Evolutionary conservation across 345 rosid genomes (phyloP).

Genomic region (Raphanus sativus): DNA sequence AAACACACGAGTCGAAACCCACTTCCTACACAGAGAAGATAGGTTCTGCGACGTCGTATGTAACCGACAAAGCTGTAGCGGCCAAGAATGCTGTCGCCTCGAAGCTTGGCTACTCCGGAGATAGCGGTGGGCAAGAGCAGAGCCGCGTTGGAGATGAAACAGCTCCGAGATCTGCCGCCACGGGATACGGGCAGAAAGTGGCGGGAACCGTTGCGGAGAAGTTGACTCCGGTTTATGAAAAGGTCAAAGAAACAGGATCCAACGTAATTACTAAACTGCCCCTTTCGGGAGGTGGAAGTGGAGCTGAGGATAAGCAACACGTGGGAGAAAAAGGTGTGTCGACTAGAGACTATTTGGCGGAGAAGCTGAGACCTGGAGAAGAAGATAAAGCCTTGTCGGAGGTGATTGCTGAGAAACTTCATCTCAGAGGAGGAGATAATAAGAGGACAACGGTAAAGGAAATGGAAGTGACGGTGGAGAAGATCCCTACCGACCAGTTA

Average conservation of each 20-base stretch:
- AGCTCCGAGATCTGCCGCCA: conserved; percentile 14
- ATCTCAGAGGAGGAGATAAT: conserved; percentile 38
- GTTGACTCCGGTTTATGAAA: conserved; percentile 51
- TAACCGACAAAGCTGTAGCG: conserved; percentile 46
- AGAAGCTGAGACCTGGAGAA: conserved; percentile 75
- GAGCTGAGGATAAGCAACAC: conserved; percentile 4
- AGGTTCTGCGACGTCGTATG: conserved; percentile 47
- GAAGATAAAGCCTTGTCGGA: conserved; percentile 69
- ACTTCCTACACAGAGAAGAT: conserved; percentile 45
- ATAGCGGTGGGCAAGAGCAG: conserved; percentile 7
- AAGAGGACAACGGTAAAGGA: conserved; percentile 49
- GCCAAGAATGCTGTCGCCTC: conserved; percentile 57
- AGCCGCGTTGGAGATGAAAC: background rate
- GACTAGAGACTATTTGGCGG: conserved; percentile 49
- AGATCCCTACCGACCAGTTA: conserved; percentile 29
- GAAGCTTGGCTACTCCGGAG: conserved; percentile 52
- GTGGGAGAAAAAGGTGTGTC: conserved; percentile 50
- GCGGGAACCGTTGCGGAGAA: conserved; percentile 47
- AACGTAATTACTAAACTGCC: conserved; percentile 40
- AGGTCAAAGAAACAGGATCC: conserved; percentile 50
- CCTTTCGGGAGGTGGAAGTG: conserved; percentile 20
- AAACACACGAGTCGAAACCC: conserved; percentile 8
- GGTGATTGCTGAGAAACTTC: conserved; percentile 52
- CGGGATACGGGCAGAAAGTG: conserved; percentile 52
- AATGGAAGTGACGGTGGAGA: conserved; percentile 48